Conservation (phyloP, 2,329 filamentous ascomycete genomes). For the Didymella pinodella region DNA sequence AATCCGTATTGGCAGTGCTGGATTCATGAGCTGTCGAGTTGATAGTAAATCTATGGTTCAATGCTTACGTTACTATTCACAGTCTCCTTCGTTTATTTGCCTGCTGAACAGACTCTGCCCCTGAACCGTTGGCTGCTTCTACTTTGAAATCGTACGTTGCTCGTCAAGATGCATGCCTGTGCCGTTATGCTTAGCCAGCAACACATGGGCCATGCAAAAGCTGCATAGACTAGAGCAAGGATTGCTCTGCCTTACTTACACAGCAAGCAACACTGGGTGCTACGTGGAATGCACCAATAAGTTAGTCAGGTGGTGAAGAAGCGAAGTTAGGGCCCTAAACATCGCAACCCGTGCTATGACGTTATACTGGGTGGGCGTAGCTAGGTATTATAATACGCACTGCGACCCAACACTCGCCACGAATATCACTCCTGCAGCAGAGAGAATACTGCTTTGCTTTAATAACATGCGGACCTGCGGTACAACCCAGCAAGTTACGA, state of each 20-base stretch:
- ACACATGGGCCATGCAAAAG: not conserved
- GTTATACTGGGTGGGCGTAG: too few relatives aligned
- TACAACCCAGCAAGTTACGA: not conserved
- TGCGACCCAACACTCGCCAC: too few relatives aligned
- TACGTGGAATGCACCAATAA: not conserved
- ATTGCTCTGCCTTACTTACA: not conserved
- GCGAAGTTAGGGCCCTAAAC: not conserved
- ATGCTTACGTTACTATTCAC: not conserved
- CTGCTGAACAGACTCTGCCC: too few relatives aligned
- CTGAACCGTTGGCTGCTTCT: not conserved
- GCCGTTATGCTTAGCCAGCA: not conserved
- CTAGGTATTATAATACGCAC: too few relatives aligned
- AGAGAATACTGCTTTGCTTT: conserved; percentile 1
- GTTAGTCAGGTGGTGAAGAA: not conserved
- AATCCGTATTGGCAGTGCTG: not conserved
- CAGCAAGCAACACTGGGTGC: not conserved
- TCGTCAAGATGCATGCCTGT: not conserved
- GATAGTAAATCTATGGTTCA: not conserved
- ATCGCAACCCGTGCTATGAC: not conserved
- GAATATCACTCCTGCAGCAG: not conserved
- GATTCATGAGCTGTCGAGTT: not conserved
- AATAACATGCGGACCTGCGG: too few relatives aligned
- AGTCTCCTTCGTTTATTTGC: not conserved
- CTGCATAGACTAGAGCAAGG: not conserved
- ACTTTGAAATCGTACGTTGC: not conserved